phyloP scores from a whole-genome alignment of 2,329 filamentous ascomycete genomes.

The Fusarium annulatum region DNA sequence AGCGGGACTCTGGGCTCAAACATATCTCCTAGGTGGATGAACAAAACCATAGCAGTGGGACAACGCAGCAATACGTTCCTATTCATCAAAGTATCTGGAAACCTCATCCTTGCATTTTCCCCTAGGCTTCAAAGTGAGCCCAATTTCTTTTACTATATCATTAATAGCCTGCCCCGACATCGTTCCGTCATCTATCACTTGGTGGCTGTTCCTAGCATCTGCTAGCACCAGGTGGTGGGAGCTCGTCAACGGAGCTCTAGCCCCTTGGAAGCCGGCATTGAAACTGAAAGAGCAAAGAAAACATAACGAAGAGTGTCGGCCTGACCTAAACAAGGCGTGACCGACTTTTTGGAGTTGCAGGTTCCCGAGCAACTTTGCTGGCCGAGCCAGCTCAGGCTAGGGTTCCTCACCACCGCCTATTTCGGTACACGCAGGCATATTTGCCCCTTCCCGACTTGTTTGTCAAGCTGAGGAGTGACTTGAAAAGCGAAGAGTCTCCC shows the following conservation, averaged over 20 bases:
- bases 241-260: slow-evolving; percentile 34
- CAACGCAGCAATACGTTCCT: slow-evolving; percentile 31
- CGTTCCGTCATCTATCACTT: slow-evolving; percentile 45
- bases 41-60: slow-evolving; percentile 38
- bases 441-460: slow-evolving; percentile 40
- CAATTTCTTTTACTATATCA: slow-evolving; percentile 8
- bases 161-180: slow-evolving; percentile 14
- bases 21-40: slow-evolving; percentile 26
- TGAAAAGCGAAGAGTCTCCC: slow-evolving; percentile 38
- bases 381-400: slow-evolving; percentile 26
- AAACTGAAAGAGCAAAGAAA: slow-evolving; percentile 40
- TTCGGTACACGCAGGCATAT: slow-evolving; percentile 30
- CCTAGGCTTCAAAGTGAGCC: slow-evolving; percentile 28
- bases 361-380: slow-evolving; percentile 22
- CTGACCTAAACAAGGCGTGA: slow-evolving; percentile 33
- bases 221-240: slow-evolving; percentile 41
- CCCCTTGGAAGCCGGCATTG: slow-evolving; percentile 30
- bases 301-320: slow-evolving; percentile 20
- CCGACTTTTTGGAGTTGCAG: slow-evolving; percentile 41
- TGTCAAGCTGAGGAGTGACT: slow-evolving; percentile 43
- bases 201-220: slow-evolving; percentile 41
- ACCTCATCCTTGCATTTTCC: slow-evolving; percentile 27
- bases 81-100: slow-evolving; percentile 31
- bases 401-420: slow-evolving; percentile 38
- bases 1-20: slow-evolving; percentile 36